Percentiles rank a stretch among this genome's conserved stretches.
Evolutionary conservation across 768 basidiomycete species (phyloP).

Genomic region (Russula olivacea): DNA sequence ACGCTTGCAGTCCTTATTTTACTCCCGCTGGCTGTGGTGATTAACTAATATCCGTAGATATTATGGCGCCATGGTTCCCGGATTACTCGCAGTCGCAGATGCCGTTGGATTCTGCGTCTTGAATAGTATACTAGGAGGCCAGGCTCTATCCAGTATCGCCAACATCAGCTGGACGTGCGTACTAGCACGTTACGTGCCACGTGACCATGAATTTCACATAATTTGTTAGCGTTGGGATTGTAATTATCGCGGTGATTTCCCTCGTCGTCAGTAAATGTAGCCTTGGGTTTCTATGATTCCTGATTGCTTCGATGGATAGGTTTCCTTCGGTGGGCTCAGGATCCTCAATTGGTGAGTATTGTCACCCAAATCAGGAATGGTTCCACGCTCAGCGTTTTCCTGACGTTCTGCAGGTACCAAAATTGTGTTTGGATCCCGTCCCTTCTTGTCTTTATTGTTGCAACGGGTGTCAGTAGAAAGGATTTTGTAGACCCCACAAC

Average conservation of each 20-base stretch:
- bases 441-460: conserved; percentile 62
- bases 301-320: conserved; percentile 31
- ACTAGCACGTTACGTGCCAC: background rate
- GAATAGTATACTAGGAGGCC: conserved; percentile 60
- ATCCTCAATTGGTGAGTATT: conserved; percentile 49
- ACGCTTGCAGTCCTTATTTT: conserved; percentile 23
- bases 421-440: conserved; percentile 72
- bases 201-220: background rate
- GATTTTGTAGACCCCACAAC: conserved; percentile 48
- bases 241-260: conserved; percentile 65
- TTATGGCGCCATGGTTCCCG: conserved; percentile 47
- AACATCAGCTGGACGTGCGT: conserved; percentile 48
- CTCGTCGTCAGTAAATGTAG: conserved; percentile 37
- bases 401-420: conserved; percentile 51
- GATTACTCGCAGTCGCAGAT: conserved; percentile 44
- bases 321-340: conserved; percentile 62
- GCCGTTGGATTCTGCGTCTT: conserved; percentile 54
- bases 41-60: conserved; percentile 37
- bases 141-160: conserved; percentile 49
- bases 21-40: background rate
- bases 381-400: background rate
- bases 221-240: conserved; percentile 55
- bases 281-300: background rate
- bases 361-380: background rate
- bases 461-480: conserved; percentile 65